phyloP scores from a whole-genome alignment of 2,329 filamentous ascomycete species.

The Colletotrichum tropicale region DNA sequence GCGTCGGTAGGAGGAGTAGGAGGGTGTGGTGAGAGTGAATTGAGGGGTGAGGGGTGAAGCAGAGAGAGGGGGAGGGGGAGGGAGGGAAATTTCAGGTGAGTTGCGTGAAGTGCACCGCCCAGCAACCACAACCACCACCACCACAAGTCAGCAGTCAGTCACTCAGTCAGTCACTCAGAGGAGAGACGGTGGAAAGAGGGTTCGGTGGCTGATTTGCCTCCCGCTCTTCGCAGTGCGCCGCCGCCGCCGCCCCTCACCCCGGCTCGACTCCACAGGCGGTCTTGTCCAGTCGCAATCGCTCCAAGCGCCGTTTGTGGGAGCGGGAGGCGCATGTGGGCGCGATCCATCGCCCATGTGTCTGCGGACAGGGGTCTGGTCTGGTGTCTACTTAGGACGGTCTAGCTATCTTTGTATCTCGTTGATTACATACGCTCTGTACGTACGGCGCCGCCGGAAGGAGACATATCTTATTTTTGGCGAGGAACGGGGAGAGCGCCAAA shows the following conservation, averaged over 20 bases:
- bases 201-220: constrained; percentile 10
- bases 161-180: background rate
- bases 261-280: background rate
- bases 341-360: constrained; percentile 6
- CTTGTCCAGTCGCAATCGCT: constrained; percentile 11
- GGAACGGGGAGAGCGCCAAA: background rate
- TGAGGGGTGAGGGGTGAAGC: background rate
- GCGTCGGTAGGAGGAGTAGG: background rate
- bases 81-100: background rate
- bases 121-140: background rate
- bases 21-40: background rate
- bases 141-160: background rate
- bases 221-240: background rate
- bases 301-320: constrained; percentile 11
- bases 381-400: background rate
- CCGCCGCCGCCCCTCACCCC: background rate
- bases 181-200: background rate
- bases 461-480: background rate
- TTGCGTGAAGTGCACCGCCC: background rate
- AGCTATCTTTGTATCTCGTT: background rate
- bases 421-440: background rate
- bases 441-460: background rate
- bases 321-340: constrained; percentile 14
- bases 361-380: background rate
- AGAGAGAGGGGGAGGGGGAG: background rate